Percentiles rank a stretch among this genome's conserved stretches.
Evolutionary conservation across 495 filamentous ascomycete genomes (phyloP).

Genomic region (Pseudevernia furfuracea): DNA sequence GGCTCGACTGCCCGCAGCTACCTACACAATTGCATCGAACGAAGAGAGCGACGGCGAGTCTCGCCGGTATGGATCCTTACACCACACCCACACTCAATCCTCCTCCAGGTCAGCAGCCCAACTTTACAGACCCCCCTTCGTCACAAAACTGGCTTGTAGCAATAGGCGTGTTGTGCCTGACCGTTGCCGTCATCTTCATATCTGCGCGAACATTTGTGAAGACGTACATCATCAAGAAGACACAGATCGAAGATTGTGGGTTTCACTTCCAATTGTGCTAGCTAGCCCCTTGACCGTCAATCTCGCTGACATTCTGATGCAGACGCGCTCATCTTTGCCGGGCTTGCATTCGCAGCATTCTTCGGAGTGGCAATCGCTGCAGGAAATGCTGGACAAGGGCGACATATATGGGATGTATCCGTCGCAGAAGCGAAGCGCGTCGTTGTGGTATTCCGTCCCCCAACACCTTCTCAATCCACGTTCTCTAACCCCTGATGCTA

Average conservation of each 20-base stretch:
- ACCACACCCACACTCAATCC: not conserved
- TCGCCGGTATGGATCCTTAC: not conserved
- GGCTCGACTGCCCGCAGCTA: no score
- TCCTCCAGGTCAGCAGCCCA: not conserved
- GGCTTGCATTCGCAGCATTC: not conserved
- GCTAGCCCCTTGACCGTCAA: no score
- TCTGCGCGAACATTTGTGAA: not conserved
- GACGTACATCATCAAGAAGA: not conserved
- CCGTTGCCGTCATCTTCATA: not conserved
- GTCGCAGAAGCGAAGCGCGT: not conserved
- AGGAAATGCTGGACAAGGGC: not conserved
- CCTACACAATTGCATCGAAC: no score
- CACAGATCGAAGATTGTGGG: not conserved
- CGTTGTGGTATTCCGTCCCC: not conserved
- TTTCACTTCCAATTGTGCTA: no score
- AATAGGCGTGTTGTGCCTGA: not conserved
- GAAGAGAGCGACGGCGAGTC: not conserved
- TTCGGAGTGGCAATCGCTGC: not conserved
- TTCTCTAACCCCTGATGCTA: not conserved
- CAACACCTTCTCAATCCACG: not conserved
- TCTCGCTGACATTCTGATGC: not conserved
- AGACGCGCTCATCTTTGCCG: not conserved
- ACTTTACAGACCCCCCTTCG: not conserved
- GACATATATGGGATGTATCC: not conserved
- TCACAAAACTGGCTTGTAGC: not conserved